phyloP scores from a whole-genome alignment of 257 asterid genomes.

The Petrea volubilis region DNA sequence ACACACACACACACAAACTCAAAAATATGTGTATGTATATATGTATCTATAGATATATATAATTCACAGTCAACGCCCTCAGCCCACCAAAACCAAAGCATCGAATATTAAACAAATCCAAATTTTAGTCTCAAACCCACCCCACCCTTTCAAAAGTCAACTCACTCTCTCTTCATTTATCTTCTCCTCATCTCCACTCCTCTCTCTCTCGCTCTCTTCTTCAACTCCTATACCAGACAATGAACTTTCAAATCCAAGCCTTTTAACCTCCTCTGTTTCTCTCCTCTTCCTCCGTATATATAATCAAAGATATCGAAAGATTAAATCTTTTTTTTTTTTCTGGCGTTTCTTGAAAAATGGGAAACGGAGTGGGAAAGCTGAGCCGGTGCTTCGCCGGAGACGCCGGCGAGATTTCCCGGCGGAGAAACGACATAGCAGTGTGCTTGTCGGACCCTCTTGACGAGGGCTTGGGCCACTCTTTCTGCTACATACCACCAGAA shows the following conservation, averaged over 20 bases:
- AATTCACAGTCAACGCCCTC: slow-evolving; percentile 27
- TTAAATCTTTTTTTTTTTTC: background rate
- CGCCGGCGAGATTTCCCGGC: slow-evolving; percentile 65
- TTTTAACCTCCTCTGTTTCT: no score
- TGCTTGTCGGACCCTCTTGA: slow-evolving; percentile 51
- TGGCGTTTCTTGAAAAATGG: slow-evolving; percentile 39
- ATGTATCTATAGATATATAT: background rate
- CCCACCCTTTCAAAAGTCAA: slow-evolving; percentile 37
- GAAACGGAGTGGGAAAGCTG: slow-evolving; percentile 56
- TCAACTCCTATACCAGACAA: slow-evolving; percentile 8
- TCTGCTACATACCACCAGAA: slow-evolving; percentile 66
- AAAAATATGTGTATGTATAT: background rate
- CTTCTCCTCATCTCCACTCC: slow-evolving; percentile 8
- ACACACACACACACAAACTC: background rate
- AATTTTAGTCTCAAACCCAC: background rate
- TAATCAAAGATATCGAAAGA: background rate
- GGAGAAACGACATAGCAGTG: slow-evolving; percentile 43
- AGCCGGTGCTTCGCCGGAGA: slow-evolving; percentile 62
- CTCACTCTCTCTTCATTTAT: slow-evolving; percentile 37
- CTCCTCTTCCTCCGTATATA: background rate
- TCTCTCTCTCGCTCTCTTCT: slow-evolving; percentile 1
- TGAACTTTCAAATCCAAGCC: slow-evolving; percentile 6
- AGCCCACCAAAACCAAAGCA: slow-evolving; percentile 33
- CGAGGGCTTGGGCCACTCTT: slow-evolving; percentile 84
- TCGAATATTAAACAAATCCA: slow-evolving; percentile 24